Evolutionary conservation across 768 basidiomycete species (phyloP), one percentile per base, ranked within the genome.

Genomic region (Auricularia cornea): DNA sequence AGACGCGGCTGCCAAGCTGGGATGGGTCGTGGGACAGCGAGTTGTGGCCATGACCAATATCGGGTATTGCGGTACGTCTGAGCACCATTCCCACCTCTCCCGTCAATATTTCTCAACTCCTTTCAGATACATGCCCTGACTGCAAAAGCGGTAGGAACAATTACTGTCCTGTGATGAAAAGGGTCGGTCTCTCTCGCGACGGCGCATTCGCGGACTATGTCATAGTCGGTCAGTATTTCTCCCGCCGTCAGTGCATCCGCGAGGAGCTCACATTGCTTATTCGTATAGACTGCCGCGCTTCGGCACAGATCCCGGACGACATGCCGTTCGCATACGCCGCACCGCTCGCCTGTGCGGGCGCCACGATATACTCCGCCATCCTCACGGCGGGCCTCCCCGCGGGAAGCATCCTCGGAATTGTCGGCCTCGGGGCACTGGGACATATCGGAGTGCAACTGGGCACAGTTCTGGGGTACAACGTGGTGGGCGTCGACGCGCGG

Each of bases 401-500:
- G 3, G 64, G 64, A 3, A 31, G 54, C 29, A 52, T 64, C 16
- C 52, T 64, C 30, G 64, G 41, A 3, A 61, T 64, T 23, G 41
- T 64, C 31, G 64, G 64, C 26, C 26, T 64, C 6, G 64, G 64
- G n/a, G 64, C 33, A 10, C 28, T 40, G 4, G 38, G 60, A 11
- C 60, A 48, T 16, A 29, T 61, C 2, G 63, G 60, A 48, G 68
- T 68, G 4, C 68, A 68, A 38, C 56, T 68, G 1, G 68, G 67
- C 5, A 65, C 65, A 32, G 16, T 31, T 33, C 62, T 67, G 66
- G 67, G 68, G 8, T 63, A 65, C 48, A 63, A 63, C 41, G 63
- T 64, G 12, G 67, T 68, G 31, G 68, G 62, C 3, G 28, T 67
- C 1, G 68, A 68, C 51, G 60, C 66, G 30, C 41, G 68, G 16